Evolutionary conservation across 2,329 filamentous ascomycete species (phyloP), one percentile per base, ranked within the genome.

Genomic region (Fusarium keratoplasticum): DNA sequence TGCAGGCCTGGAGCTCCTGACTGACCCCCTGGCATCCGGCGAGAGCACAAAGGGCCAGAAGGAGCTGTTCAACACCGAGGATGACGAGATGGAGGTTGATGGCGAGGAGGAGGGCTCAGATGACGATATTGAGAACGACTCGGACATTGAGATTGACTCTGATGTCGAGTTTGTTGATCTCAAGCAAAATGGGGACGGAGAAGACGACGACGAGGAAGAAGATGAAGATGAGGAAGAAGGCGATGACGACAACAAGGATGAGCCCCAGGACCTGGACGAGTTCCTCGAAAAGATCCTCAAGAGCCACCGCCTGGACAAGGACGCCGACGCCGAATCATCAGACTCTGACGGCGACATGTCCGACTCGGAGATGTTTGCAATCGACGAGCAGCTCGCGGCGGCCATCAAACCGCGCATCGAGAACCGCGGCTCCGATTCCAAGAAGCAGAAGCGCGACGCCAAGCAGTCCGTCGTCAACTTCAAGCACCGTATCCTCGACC

Each of bases 391-490:
- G 79, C 90, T 99, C 5, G 90, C 92, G 60, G 94, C 94, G 72
- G 94, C 98, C 71, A 97, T 98, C 87, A 91, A 92, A 74, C 92
- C 95, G 74, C 91, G 92, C 58, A 90, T 89, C 74, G 92, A 94
- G 81, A 76, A 77, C 20, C 86, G 86, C 18, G 85, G 86, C 2
- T 62, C 70, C 13, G 92, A 88, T 81, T 92, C 93, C 80, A 96
- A 95, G 84, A 94, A 95, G 83, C 92, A 96, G 79, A 93, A 93
- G 78, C 94, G 94, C 80, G 93, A 96, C 69, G 95, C 96, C 64
- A 96, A 94, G 80, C 93, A 96, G 76, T 95, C 91, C 22, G 94
- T 98, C 80, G 86, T 97, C 78, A 95, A 96, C 83, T 98, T 99
- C 88, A 99, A 99, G 86, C 94, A 94, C 82, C 93, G 95, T 47